A percentile compares a stretch with the other conserved stretches of the same genome.
Conservation (phyloP, 139 green algal genomes). For the Chlorella ohadii region DNA sequence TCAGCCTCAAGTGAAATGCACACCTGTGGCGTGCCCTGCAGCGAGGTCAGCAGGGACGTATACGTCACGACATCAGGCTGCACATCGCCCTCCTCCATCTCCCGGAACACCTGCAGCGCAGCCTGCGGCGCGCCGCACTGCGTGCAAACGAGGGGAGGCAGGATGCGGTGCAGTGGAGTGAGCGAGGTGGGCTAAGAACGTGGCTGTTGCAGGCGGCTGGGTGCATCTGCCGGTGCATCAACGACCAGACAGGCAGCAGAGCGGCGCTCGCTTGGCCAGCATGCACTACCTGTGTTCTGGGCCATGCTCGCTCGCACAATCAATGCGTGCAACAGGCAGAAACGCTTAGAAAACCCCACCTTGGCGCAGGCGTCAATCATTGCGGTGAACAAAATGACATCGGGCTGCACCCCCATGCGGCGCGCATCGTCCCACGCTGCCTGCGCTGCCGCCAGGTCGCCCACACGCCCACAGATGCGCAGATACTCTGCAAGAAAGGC, state of each 20-base stretch:
- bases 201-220: no score
- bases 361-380: slow-evolving; percentile 46
- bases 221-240: no score
- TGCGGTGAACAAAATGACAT: slow-evolving; percentile 31
- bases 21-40: slow-evolving; percentile 23
- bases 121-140: slow-evolving; percentile 17
- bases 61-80: slow-evolving; percentile 30
- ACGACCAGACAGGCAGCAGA: no score
- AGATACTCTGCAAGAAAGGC: slow-evolving; percentile 9
- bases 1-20: not conserved
- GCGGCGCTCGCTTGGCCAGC: no score
- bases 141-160: no score
- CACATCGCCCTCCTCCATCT: slow-evolving; percentile 1
- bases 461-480: slow-evolving; percentile 11
- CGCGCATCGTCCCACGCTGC: slow-evolving; percentile 28
- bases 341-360: no score
- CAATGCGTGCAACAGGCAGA: no score
- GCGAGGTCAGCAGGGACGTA: slow-evolving; percentile 18
- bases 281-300: no score
- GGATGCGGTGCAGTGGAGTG: not conserved
- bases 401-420: not conserved
- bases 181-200: not conserved
- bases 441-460: slow-evolving; percentile 2
- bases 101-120: slow-evolving; percentile 1
- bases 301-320: no score